These are phyloP conservation scores for Marasmius tenuissimus DNA, from an alignment of 1,284 basidiomycete species.

Conservation along the genomic window DNA sequence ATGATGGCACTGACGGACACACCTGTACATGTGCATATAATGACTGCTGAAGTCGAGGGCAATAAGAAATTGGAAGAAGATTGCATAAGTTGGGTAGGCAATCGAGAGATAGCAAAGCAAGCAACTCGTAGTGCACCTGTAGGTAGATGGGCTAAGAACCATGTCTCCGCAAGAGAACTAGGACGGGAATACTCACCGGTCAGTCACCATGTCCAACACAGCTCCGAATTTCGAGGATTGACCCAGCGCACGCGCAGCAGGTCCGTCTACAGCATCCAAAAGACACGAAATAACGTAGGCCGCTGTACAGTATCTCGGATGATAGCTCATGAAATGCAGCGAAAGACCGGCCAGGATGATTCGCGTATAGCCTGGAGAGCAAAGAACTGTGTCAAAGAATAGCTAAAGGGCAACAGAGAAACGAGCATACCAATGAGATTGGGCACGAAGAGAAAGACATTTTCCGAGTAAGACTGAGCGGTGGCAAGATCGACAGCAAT, in stretches of 20 bases:
- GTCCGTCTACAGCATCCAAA: constrained; percentile 94
- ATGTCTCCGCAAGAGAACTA: background rate
- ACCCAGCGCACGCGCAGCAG: constrained; percentile 85
- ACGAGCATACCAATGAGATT: constrained; percentile 84
- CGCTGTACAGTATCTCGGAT: constrained; percentile 91
- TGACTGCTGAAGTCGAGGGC: constrained; percentile 97
- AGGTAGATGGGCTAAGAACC: background rate
- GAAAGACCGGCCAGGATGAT: constrained; percentile 90
- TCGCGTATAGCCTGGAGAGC: constrained; percentile 78
- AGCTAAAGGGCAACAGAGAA: background rate
- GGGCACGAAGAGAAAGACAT: constrained; percentile 94
- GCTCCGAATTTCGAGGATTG: constrained; percentile 98
- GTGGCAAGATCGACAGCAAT: constrained; percentile 83
- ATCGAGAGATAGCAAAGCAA: constrained; percentile 92
- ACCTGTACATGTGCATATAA: constrained; percentile 99
- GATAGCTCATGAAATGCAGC: constrained; percentile 91
- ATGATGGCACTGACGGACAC: constrained; percentile 21
- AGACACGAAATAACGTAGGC: constrained; percentile 93
- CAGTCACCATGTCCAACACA: constrained; percentile 99
- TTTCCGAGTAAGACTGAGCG: constrained; percentile 82
- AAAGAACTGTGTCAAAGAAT: background rate
- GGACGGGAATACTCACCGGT: constrained; percentile 63
- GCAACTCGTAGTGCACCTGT: constrained; percentile 93
- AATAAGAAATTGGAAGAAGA: constrained; percentile 94
- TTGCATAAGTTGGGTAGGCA: constrained; percentile 81